Evolutionary conservation across 306 rosid genomes (phyloP), one percentile per base, ranked within the genome.

Genomic region (Quillaja saponaria): DNA sequence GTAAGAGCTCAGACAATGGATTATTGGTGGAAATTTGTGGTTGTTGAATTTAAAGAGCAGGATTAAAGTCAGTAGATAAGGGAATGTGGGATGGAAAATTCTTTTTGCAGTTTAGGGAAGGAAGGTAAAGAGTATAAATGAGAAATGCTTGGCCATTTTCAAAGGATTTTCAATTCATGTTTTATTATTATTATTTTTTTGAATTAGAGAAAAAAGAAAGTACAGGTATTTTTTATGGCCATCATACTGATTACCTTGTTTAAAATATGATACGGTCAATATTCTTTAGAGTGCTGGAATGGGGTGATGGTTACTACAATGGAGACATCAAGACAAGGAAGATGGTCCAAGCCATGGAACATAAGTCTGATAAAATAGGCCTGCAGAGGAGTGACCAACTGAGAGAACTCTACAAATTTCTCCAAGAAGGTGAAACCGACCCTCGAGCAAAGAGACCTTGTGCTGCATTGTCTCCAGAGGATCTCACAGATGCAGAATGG

Each of bases 401-500:
- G 38, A 87, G 77, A 73, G 92, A 87, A 75, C 85, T 90, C 13
- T 90, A 81, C 81, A 75, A 60, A 76, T 79, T 87, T 74, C 90
- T 90, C 48, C 74, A 59, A 25, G 92, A 63, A 55, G 80, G 81
- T 8, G 95, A 87, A 70, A 41, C 83, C 11, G 88, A 77, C 12
- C 82, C 69, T 45, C 85, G 56, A 64, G 58, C 80, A 5, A 81
- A 85, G 63, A 78, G 65, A 77, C 85, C 88, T 62, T 83, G 83
- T 19, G 86, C 76, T 76, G 67, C 90, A 69, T 75, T 90, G 55
- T 78, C 86, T 38, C 97, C 95, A 4, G 97, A 90, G 46, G 95
- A 90, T 53, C 97, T 90, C 77, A 67, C 91, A 39, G 95, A 90
- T 51, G 81, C 86, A 7, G 97, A 90, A 80, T 90, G 95, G 97